Percentiles rank a stretch among this genome's conserved stretches.
Conservation (phyloP, 2,329 filamentous ascomycete species). For the Paraconiothyrium sp. region DNA sequence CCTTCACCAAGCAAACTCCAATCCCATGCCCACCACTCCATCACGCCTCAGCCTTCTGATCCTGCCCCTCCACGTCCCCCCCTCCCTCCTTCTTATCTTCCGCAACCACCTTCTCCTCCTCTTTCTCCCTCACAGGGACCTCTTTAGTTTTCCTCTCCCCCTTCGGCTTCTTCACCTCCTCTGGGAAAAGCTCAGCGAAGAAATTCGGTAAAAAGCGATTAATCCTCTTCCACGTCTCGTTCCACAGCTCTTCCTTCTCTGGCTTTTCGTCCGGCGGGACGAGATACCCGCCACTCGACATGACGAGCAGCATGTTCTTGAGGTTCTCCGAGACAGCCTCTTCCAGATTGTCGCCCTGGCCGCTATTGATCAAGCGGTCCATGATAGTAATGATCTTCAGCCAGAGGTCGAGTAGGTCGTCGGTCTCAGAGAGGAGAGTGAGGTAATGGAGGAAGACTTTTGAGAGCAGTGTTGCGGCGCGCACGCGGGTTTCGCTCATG, state of each 20-base stretch:
- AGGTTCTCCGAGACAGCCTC: constrained; percentile 95
- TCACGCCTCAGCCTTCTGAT: constrained; percentile 17
- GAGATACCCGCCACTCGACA: constrained; percentile 88
- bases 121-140: constrained; percentile 26
- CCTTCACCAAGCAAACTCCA: neutral
- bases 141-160: constrained; percentile 28
- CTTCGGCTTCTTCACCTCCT: constrained; percentile 49
- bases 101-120: constrained; percentile 19
- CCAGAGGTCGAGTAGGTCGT: constrained; percentile 92
- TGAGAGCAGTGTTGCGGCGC: constrained; percentile 88
- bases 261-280: constrained; percentile 69
- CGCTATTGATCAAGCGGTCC: constrained; percentile 95
- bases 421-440: constrained; percentile 82
- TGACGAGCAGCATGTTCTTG: constrained; percentile 95
- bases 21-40: neutral
- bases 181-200: constrained; percentile 68
- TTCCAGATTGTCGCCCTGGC: constrained; percentile 88
- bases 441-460: constrained; percentile 97
- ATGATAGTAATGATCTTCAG: constrained; percentile 91
- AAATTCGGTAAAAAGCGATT: constrained; percentile 69
- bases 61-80: neutral
- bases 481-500: constrained; percentile 94
- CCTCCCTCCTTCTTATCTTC: constrained; percentile 21
- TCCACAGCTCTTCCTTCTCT: constrained; percentile 65
- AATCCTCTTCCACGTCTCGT: constrained; percentile 68